A percentile compares a stretch with the other conserved stretches of the same genome.
These are phyloP conservation scores for Pestalotiopsis sp. DNA, from an alignment of 2,329 filamentous ascomycete genomes.

Conservation along the genomic window DNA sequence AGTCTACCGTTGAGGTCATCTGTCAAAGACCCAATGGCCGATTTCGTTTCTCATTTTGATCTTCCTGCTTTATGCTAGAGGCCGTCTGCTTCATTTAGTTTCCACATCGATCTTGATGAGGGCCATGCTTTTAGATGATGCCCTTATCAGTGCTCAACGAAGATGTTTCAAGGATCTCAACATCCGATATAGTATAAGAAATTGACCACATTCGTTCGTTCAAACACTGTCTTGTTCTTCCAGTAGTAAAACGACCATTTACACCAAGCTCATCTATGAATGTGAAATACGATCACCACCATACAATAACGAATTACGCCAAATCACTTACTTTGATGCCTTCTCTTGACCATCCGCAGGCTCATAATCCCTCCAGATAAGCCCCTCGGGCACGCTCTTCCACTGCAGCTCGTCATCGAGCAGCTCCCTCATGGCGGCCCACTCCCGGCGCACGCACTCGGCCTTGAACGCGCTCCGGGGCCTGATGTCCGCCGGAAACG, in stretches of 20 bases:
- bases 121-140: not conserved
- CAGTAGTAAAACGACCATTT: not conserved
- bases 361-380: slow-evolving; percentile 17
- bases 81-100: not conserved
- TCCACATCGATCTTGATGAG: not conserved
- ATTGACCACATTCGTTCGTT: not conserved
- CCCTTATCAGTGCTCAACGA: not conserved
- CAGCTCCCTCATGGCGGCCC: slow-evolving; percentile 20
- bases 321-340: not conserved
- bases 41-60: not conserved
- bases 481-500: slow-evolving; percentile 15
- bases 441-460: slow-evolving; percentile 14
- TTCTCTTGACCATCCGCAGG: not conserved
- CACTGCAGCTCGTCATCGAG: slow-evolving; percentile 27
- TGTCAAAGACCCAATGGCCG: not conserved
- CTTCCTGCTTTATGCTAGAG: not conserved
- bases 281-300: not conserved
- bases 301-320: not conserved
- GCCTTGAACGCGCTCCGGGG: slow-evolving; percentile 14
- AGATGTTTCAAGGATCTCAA: not conserved
- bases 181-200: not conserved
- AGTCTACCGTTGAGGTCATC: not conserved
- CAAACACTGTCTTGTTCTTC: too few relatives aligned
- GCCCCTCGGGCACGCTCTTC: slow-evolving; percentile 24
- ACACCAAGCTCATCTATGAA: not conserved